Percentiles rank a stretch among this genome's conserved stretches.
phyloP scores from a whole-genome alignment of 805 yeast genomes.

The Scheffersomyces lignosus region DNA sequence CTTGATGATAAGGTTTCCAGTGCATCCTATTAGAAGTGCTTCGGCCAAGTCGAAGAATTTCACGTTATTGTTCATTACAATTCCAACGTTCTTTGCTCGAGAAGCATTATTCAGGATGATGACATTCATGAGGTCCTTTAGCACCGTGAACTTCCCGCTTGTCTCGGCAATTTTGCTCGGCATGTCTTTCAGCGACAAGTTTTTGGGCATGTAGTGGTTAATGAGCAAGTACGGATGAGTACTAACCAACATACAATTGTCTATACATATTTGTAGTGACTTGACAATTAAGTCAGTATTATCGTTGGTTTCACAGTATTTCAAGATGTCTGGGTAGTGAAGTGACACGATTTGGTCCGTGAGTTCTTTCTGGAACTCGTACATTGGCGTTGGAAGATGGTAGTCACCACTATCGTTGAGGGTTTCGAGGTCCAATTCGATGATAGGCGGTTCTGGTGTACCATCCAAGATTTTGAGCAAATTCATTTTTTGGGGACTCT shows the following conservation, averaged over 20 bases:
- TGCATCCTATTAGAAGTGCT: slow-evolving; percentile 63
- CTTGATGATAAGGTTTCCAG: slow-evolving; percentile 46
- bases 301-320: slow-evolving; percentile 70
- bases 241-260: slow-evolving; percentile 76
- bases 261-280: slow-evolving; percentile 70
- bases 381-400: slow-evolving; percentile 78
- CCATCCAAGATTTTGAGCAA: slow-evolving; percentile 73
- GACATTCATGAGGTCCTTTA: slow-evolving; percentile 62
- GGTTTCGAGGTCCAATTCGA: slow-evolving; percentile 51
- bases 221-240: slow-evolving; percentile 88
- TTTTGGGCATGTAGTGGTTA: slow-evolving; percentile 83
- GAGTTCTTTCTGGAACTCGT: slow-evolving; percentile 81
- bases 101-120: slow-evolving; percentile 38
- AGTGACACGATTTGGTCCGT: slow-evolving; percentile 89
- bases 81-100: slow-evolving; percentile 53
- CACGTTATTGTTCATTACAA: slow-evolving; percentile 67
- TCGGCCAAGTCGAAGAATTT: slow-evolving; percentile 70
- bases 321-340: slow-evolving; percentile 87
- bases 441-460: slow-evolving; percentile 80
- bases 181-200: slow-evolving; percentile 66
- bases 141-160: slow-evolving; percentile 78
- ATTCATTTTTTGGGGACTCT: slow-evolving; percentile 58
- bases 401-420: slow-evolving; percentile 59
- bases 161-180: slow-evolving; percentile 71
- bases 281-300: slow-evolving; percentile 59